A percentile compares a stretch with the other conserved stretches of the same genome.
Conservation (phyloP, 345 rosid genomes). For the Populus alba region DNA sequence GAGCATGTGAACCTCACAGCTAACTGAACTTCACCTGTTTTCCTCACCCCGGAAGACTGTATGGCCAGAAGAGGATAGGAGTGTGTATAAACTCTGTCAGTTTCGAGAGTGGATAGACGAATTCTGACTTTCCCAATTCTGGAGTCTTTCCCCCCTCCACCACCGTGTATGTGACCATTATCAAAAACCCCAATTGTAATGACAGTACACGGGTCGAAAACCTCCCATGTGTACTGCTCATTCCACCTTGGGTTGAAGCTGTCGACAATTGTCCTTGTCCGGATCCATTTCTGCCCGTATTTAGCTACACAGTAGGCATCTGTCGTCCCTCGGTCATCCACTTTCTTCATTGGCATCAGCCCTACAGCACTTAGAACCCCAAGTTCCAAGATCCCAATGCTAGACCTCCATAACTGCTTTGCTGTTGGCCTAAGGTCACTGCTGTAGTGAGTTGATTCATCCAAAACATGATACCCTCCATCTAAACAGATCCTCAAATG, state of each 20-base stretch:
- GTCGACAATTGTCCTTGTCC: conserved; percentile 32
- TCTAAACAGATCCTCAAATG: conserved; percentile 28
- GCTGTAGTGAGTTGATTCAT: conserved; percentile 32
- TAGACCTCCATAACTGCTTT: conserved; percentile 33
- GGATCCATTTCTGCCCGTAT: conserved; percentile 34
- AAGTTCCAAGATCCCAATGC: conserved; percentile 31
- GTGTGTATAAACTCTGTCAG: conserved; percentile 32
- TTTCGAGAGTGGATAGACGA: conserved; percentile 30
- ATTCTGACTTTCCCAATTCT: conserved; percentile 36
- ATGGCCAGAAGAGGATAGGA: conserved; percentile 31
- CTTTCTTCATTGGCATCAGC: conserved; percentile 25
- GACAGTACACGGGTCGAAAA: conserved; percentile 35
- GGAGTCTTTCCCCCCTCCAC: conserved; percentile 25
- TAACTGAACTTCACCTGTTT: conserved; percentile 28
- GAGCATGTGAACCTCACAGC: conserved; percentile 37
- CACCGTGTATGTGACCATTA: conserved; percentile 25
- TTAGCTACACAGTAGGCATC: conserved; percentile 33
- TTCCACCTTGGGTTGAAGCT: conserved; percentile 29
- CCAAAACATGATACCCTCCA: conserved; percentile 34
- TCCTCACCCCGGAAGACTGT: conserved; percentile 26
- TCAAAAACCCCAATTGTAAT: conserved; percentile 31
- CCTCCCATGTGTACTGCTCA: conserved; percentile 34
- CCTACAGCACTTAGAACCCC: conserved; percentile 29
- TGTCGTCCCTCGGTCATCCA: conserved; percentile 29
- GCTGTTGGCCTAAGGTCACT: conserved; percentile 38